These are phyloP conservation scores for Bassia scoparia DNA, from an alignment of 148 eudicot species.

Conservation along the genomic window DNA sequence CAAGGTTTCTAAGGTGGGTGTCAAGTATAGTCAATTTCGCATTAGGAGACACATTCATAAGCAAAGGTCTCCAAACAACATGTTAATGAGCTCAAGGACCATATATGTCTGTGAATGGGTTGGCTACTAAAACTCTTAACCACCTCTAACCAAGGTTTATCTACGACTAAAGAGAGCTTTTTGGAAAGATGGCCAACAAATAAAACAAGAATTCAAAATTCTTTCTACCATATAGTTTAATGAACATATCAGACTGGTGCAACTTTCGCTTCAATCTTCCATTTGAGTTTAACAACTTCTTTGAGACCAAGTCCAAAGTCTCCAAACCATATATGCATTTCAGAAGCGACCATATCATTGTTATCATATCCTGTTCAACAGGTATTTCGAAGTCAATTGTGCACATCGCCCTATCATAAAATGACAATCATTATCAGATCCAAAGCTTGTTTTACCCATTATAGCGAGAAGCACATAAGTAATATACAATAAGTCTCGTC, in stretches of 20 bases:
- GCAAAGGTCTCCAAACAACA: too few relatives aligned
- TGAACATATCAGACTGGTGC: constrained; percentile 30
- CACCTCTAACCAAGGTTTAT: constrained; percentile 88
- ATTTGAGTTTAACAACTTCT: constrained; percentile 35
- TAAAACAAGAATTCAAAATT: constrained; percentile 78
- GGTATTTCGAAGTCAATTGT: constrained; percentile 77
- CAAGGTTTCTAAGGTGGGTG: too few relatives aligned
- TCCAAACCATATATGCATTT: constrained; percentile 29
- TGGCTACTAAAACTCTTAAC: constrained; percentile 54
- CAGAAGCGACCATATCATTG: constrained; percentile 22
- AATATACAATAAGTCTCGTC: background rate
- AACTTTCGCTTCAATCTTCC: constrained; percentile 52
- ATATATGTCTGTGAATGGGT: constrained; percentile 85
- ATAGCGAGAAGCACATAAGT: too few relatives aligned
- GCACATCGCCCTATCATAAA: constrained; percentile 75
- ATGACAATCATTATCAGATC: background rate
- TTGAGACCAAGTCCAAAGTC: constrained; percentile 34
- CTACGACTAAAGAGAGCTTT: constrained; percentile 64
- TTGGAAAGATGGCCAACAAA: constrained; percentile 77
- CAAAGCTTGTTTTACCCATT: too few relatives aligned
- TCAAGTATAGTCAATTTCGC: too few relatives aligned
- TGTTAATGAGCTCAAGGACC: constrained; percentile 47
- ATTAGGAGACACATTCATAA: too few relatives aligned
- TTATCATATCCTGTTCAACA: constrained; percentile 46
- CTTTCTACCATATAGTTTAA: constrained; percentile 38